Evolutionary conservation across 2,329 filamentous ascomycete genomes (phyloP), one percentile per base, ranked within the genome.

Genomic region (Talaromyces verruculosus): DNA sequence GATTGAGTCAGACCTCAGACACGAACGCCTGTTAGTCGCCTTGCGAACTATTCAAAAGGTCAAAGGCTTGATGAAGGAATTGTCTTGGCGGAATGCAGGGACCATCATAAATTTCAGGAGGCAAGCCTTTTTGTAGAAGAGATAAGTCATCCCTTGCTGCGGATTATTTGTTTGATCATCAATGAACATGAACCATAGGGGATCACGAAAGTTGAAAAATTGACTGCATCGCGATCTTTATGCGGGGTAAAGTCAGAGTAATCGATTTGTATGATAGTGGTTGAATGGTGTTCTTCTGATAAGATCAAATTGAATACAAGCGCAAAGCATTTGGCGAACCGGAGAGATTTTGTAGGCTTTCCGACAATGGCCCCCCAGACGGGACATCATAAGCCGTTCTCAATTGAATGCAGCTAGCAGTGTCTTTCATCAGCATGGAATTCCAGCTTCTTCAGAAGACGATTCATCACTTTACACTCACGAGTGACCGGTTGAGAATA

Each of bases 71-170:
- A 39, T 47, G 35, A 25, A 62, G 47, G 30, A 33, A 62, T 58
- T 57, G 41, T 65, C 64, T 65, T 65, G 59, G 64, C 60, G 65
- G 60, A 63, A 66, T 59, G 65, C 65, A 66, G 65, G 60, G 47
- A 60, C 65, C 33, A 19, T 47, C 53, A 55, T 51, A 35, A 28
- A 47, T 19, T 51, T 63, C 41, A 43, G 59, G 43, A 58, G 35
- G 59, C 41, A 63, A 57, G 3, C 53, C 30, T 62, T 25, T 63
- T 22, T 43, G 22, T 22, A 49, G 41, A 43, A 22, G 37, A 35
- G 53, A 62, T 63, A 59, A 41, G 28, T 8, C 57, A 33, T 22
- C 65, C 65, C 65, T 66, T 66, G 65, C 65, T 55, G 65, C 41
- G 57, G 43, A n/a, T 63, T 62, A 58, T 63, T 51, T 57, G 41